Percentiles rank a stretch among this genome's conserved stretches.
Conservation (phyloP, 2,329 filamentous ascomycete species). For the Tolypocladium amazonense region DNA sequence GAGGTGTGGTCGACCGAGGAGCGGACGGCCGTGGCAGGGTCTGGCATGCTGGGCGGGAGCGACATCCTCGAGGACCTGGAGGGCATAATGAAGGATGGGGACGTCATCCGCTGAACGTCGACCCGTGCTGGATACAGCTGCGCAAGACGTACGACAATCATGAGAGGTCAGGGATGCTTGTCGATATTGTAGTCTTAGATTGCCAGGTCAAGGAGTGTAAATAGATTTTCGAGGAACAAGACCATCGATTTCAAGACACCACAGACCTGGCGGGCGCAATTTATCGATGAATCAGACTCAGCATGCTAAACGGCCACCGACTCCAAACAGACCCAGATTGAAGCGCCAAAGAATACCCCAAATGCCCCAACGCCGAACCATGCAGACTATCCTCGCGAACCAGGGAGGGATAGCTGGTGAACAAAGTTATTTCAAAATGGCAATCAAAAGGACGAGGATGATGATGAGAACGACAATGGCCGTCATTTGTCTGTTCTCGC, state of each 20-base stretch:
- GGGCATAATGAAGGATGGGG: slow-evolving; percentile 65
- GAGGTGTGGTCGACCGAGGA: slow-evolving; percentile 73
- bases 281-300: background rate
- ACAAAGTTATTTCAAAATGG: slow-evolving; percentile 56
- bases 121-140: background rate
- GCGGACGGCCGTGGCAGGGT: slow-evolving; percentile 39
- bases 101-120: slow-evolving; percentile 52
- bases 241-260: background rate
- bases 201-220: background rate
- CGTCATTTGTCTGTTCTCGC: slow-evolving; percentile 80
- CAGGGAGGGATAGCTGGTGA: background rate
- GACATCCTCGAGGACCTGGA: slow-evolving; percentile 76
- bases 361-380: background rate
- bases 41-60: slow-evolving; percentile 66
- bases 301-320: background rate
- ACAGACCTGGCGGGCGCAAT: background rate
- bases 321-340: background rate
- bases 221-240: background rate
- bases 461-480: slow-evolving; percentile 74
- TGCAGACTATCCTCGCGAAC: background rate
- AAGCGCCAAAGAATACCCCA: background rate
- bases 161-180: background rate
- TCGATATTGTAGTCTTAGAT: background rate
- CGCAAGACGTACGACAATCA: background rate
- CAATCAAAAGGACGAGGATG: slow-evolving; percentile 71